Percentiles rank a stretch among this genome's conserved stretches.
Evolutionary conservation across 2,329 filamentous ascomycete genomes (phyloP).

Genomic region (Neofusicoccum ribis): DNA sequence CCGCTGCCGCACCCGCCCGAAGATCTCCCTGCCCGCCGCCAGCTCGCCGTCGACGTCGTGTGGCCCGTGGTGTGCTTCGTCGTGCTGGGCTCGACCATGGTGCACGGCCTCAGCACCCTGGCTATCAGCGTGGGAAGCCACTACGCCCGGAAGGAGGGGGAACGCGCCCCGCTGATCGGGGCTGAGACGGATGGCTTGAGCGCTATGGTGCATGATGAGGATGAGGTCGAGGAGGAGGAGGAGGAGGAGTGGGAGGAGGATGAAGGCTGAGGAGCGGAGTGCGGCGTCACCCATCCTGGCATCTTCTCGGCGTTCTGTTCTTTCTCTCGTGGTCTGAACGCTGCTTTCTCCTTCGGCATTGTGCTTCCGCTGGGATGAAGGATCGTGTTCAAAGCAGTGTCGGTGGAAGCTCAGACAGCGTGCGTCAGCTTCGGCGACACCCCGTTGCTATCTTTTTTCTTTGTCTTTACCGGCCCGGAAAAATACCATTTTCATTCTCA

Average conservation of each 20-base stretch:
- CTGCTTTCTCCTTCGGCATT: no score
- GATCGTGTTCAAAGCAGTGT: no score
- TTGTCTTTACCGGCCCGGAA: not conserved
- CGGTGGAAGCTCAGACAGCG: no score
- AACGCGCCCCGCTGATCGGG: conserved; percentile 52
- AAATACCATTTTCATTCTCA: not conserved
- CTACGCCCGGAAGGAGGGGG: conserved; percentile 46
- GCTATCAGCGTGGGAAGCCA: conserved; percentile 52
- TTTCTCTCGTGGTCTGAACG: no score
- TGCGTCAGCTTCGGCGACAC: no score
- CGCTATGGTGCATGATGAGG: conserved; percentile 46
- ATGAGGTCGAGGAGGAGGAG: conserved; percentile 23
- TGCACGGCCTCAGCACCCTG: conserved; percentile 56
- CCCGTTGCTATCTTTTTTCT: not conserved
- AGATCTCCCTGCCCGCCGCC: conserved; percentile 33
- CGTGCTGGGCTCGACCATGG: conserved; percentile 54
- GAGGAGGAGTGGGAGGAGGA: conserved; percentile 21
- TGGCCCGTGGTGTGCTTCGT: conserved; percentile 59
- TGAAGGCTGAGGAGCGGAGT: no score
- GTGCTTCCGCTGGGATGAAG: no score
- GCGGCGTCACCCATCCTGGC: accelerated
- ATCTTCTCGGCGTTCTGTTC: no score
- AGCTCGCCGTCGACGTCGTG: conserved; percentile 46
- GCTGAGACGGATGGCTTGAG: conserved; percentile 52
- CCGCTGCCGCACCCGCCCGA: conserved; percentile 48